phyloP scores from a whole-genome alignment of 176 grass and related monocot genomes.

The Triticum monococcum region DNA sequence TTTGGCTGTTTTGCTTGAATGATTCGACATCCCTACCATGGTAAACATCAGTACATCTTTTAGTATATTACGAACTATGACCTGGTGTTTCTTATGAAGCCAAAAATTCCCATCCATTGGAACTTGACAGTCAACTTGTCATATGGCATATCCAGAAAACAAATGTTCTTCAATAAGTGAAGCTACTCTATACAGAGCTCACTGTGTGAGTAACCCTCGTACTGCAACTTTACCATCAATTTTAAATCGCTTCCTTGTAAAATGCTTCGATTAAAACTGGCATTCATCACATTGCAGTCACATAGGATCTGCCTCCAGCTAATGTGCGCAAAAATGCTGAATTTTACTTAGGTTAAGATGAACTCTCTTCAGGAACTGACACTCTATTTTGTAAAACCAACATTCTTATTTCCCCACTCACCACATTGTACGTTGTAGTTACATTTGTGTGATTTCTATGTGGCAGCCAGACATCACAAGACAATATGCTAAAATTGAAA shows the following conservation, averaged over 20 bases:
- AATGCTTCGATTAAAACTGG: not conserved
- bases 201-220: not conserved
- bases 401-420: not conserved
- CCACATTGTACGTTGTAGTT: not conserved
- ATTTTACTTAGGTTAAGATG: not conserved
- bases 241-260: not conserved
- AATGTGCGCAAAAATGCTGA: not conserved
- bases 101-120: not conserved
- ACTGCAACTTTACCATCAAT: not conserved
- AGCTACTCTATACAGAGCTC: not conserved
- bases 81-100: not conserved
- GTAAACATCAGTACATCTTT: not conserved
- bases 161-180: not conserved
- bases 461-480: conserved; percentile 7
- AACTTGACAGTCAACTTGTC: not conserved
- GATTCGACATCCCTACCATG: not conserved
- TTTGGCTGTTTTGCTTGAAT: not conserved
- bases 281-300: not conserved
- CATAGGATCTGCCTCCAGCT: not conserved
- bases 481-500: not conserved
- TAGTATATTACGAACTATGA: conserved; percentile 12
- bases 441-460: not conserved
- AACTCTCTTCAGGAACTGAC: not conserved
- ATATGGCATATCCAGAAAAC: not conserved
- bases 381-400: not conserved